Conservation (phyloP, 1,284 basidiomycete species). For the Cryptococcus sp. region DNA sequence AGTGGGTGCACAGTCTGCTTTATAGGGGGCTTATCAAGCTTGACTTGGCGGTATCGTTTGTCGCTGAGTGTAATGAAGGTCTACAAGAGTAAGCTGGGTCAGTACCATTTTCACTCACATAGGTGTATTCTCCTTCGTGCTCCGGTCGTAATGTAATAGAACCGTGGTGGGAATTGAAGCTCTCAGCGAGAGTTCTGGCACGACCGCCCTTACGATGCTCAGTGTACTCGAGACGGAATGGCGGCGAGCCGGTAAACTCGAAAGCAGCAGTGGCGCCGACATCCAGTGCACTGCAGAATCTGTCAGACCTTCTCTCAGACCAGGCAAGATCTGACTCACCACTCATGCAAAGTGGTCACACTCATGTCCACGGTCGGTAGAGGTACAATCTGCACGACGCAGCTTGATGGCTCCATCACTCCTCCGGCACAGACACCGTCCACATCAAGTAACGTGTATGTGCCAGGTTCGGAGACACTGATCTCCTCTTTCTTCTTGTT, state of each 20-base stretch:
- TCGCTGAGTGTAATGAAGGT: slow-evolving; percentile 79
- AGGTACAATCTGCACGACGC: slow-evolving; percentile 72
- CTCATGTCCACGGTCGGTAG: slow-evolving; percentile 77
- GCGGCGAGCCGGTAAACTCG: slow-evolving; percentile 83
- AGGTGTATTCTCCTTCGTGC: slow-evolving; percentile 78
- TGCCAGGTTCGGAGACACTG: slow-evolving; percentile 69
- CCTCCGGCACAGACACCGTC: slow-evolving; percentile 77
- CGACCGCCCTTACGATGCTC: slow-evolving; percentile 70
- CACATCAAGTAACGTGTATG: slow-evolving; percentile 74
- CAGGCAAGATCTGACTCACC: slow-evolving; percentile 57
- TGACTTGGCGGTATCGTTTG: slow-evolving; percentile 73
- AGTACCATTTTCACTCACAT: slow-evolving; percentile 49
- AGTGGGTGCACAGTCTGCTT: slow-evolving; percentile 85
- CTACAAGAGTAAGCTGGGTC: slow-evolving; percentile 21
- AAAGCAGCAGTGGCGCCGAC: slow-evolving; percentile 87
- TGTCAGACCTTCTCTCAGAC: neutral
- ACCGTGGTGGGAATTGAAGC: slow-evolving; percentile 71
- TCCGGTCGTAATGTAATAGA: slow-evolving; percentile 86
- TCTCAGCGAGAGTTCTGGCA: slow-evolving; percentile 58
- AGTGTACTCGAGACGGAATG: slow-evolving; percentile 80
- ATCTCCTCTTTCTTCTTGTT: slow-evolving; percentile 59
- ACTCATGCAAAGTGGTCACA: slow-evolving; percentile 89
- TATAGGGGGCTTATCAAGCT: slow-evolving; percentile 70
- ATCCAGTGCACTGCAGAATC: slow-evolving; percentile 74
- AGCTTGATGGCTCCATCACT: slow-evolving; percentile 76